Evolutionary conservation across 345 rosid species (phyloP).

Genomic region (Psidium friedrichsthalianum): DNA sequence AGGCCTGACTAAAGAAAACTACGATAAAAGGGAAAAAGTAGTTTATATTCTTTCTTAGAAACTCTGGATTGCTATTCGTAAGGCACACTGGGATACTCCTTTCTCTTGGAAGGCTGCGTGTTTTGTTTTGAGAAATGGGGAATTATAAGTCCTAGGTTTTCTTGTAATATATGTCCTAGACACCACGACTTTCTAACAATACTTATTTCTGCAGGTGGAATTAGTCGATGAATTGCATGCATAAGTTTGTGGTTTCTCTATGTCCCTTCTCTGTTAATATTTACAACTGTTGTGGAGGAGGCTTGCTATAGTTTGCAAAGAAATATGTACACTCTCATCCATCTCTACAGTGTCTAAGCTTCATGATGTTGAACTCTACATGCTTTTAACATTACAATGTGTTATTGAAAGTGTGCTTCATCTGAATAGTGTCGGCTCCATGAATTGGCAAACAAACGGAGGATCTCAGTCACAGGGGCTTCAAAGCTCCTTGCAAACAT

Average conservation of each 20-base stretch:
- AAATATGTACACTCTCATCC: not conserved
- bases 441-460: constrained; percentile 93
- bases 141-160: not conserved
- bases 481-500: constrained; percentile 98
- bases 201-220: not conserved
- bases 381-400: not conserved
- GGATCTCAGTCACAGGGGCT: constrained; percentile 97
- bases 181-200: not conserved
- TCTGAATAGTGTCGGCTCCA: constrained; percentile 82
- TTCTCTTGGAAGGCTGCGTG: not conserved
- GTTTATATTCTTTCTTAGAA: not conserved
- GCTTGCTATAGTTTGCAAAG: not conserved
- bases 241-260: not conserved
- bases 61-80: not conserved
- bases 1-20: not conserved
- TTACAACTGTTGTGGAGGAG: not conserved
- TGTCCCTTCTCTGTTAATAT: not conserved
- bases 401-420: constrained; percentile 4
- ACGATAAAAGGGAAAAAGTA: not conserved
- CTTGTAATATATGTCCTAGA: not conserved
- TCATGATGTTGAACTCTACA: not conserved
- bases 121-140: not conserved
- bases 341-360: not conserved
- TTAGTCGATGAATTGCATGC: not conserved
- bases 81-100: not conserved